Evolutionary conservation across 352 stramenopile genomes (phyloP).

Genomic region (Hyaloperonospora brassicae): DNA sequence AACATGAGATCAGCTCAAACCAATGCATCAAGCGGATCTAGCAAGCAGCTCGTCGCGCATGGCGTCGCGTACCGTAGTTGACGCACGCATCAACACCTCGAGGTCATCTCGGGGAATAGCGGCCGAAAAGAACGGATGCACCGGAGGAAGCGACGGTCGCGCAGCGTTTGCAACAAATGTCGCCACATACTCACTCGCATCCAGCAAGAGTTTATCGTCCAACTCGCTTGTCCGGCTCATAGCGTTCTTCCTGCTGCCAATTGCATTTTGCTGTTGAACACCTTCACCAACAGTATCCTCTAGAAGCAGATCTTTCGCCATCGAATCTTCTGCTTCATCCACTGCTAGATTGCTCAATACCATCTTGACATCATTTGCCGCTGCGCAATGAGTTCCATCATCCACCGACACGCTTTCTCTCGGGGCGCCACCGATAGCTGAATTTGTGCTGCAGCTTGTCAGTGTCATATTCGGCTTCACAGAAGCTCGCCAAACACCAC

Average conservation of each 20-base stretch:
- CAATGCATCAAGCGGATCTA: not conserved
- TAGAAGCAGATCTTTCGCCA: not conserved
- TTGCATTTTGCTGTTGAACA: conserved; percentile 8
- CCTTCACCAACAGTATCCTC: conserved; percentile 5
- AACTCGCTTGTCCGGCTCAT: not conserved
- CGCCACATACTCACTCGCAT: conserved; percentile 2
- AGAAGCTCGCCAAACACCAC: conserved; percentile 6
- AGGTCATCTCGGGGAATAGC: conserved; percentile 13
- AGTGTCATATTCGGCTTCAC: conserved; percentile 27
- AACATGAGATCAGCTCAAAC: not conserved
- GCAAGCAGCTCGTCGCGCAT: not conserved
- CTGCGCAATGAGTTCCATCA: not conserved
- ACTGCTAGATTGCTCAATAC: conserved; percentile 3
- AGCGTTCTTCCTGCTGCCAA: no score
- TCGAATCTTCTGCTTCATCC: conserved; percentile 1
- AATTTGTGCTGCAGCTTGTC: conserved; percentile 15
- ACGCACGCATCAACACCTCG: conserved; percentile 14
- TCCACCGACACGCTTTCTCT: conserved; percentile 1
- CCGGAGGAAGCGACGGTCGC: conserved; percentile 19
- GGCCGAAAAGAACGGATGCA: conserved; percentile 28
- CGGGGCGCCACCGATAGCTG: not conserved
- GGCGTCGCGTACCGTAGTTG: conserved; percentile 14
- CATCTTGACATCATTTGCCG: conserved; percentile 14
- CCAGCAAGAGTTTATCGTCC: not conserved
- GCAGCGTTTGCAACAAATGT: not conserved